Percentiles rank a stretch among this genome's conserved stretches.
Evolutionary conservation across 257 asterid genomes (phyloP).

Genomic region (Fraxinus pennsylvanica): DNA sequence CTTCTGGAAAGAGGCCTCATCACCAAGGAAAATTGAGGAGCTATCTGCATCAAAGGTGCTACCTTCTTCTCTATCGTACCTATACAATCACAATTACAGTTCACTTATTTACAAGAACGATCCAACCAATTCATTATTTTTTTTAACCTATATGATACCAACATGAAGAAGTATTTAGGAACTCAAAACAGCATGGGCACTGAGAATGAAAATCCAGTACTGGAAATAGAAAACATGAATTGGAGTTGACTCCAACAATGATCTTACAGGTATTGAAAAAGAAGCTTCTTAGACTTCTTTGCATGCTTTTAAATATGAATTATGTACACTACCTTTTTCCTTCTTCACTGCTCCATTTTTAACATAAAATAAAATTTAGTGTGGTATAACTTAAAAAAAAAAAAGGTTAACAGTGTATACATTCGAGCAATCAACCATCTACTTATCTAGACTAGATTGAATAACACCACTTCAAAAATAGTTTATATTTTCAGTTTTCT

Average conservation of each 20-base stretch:
- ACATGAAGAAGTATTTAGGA: neutral
- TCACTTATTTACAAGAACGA: constrained; percentile 10
- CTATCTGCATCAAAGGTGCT: constrained; percentile 65
- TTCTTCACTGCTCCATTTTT: neutral
- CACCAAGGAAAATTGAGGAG: constrained; percentile 78
- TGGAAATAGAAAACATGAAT: neutral
- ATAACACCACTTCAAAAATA: neutral
- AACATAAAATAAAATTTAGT: neutral
- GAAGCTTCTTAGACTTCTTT: neutral
- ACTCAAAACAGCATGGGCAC: too few species aligned
- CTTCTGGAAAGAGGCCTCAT: constrained; percentile 84
- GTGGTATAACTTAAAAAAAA: neutral
- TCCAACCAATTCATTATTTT: neutral
- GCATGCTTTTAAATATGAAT: neutral
- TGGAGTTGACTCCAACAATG: neutral
- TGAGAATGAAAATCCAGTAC: too few species aligned
- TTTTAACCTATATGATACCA: neutral
- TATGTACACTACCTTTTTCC: neutral
- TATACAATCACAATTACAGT: constrained; percentile 31
- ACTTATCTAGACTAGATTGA: neutral
- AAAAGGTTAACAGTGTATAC: neutral
- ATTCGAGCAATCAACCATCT: neutral
- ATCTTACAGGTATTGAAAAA: neutral
- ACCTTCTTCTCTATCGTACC: constrained; percentile 98
- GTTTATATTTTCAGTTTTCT: neutral